phyloP scores from a whole-genome alignment of 2,329 filamentous ascomycete genomes.

The Phyllosticta citribraziliensis region DNA sequence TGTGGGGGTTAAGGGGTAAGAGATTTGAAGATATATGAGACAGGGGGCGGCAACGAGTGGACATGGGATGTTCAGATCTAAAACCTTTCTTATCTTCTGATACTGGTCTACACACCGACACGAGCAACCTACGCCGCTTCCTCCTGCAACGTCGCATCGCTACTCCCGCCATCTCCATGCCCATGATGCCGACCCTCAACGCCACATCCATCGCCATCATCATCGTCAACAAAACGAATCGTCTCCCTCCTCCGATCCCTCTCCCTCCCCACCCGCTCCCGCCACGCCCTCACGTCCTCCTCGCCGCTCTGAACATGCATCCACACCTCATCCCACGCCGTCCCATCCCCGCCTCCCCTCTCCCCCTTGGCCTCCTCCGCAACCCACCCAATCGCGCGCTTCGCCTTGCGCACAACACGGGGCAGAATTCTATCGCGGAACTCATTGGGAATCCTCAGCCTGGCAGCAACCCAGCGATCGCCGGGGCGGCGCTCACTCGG shows the following conservation, averaged over 20 bases:
- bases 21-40: too few species aligned
- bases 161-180: background rate
- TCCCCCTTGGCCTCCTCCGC: conserved; percentile 12
- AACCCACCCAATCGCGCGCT: conserved; percentile 8
- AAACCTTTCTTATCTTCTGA: background rate
- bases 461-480: conserved; percentile 48
- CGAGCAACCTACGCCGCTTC: background rate
- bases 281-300: conserved; percentile 22
- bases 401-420: conserved; percentile 33
- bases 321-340: conserved; percentile 46
- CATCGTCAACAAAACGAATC: background rate
- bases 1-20: conserved; percentile 75
- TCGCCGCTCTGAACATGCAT: conserved; percentile 38
- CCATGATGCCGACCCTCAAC: too few species aligned
- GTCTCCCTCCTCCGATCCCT: background rate
- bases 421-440: conserved; percentile 41
- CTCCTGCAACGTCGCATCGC: background rate
- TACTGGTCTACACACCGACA: too few species aligned
- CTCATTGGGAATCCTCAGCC: conserved; percentile 50
- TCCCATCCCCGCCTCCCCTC: conserved; percentile 29
- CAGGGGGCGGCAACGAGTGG: background rate
- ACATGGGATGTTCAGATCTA: too few species aligned
- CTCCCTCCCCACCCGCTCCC: conserved; percentile 10
- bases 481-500: conserved; percentile 45
- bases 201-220: background rate